Conservation (phyloP, 768 basidiomycete genomes). For the Lyophyllum decastes region DNA sequence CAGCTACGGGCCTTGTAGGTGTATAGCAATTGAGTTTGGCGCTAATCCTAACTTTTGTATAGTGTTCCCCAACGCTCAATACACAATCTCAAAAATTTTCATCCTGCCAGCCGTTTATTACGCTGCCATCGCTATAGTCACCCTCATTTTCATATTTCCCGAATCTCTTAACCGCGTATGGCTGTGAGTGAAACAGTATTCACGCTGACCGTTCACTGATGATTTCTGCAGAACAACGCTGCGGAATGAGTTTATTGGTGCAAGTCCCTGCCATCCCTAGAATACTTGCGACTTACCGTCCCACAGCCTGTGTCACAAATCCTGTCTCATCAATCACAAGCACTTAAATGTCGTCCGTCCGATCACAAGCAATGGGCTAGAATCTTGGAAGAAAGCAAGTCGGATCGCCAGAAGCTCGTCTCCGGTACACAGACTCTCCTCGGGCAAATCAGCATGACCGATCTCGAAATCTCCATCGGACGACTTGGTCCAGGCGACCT, state of each 20-base stretch:
- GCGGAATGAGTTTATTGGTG: slow-evolving; percentile 28
- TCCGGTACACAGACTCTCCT: slow-evolving; percentile 31
- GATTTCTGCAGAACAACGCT: slow-evolving; percentile 25
- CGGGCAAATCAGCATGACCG: slow-evolving; percentile 37
- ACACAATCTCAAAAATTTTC: slow-evolving; percentile 40
- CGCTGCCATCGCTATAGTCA: slow-evolving; percentile 38
- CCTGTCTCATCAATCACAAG: slow-evolving; percentile 32
- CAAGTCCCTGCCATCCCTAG: slow-evolving; percentile 15
- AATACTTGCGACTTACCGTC: neutral
- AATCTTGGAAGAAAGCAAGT: slow-evolving; percentile 24
- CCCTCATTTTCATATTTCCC: slow-evolving; percentile 42
- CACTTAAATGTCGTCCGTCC: slow-evolving; percentile 32
- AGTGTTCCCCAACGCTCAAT: slow-evolving; percentile 42
- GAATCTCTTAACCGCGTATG: slow-evolving; percentile 45
- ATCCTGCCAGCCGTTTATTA: slow-evolving; percentile 41
- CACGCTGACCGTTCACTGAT: neutral
- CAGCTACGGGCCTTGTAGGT: slow-evolving; percentile 37
- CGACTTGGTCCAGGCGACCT: slow-evolving; percentile 43
- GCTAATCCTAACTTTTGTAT: slow-evolving; percentile 24
- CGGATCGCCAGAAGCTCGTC: slow-evolving; percentile 28
- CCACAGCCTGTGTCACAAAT: slow-evolving; percentile 34
- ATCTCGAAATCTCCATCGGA: slow-evolving; percentile 44
- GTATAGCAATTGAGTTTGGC: neutral
- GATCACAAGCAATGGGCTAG: slow-evolving; percentile 34
- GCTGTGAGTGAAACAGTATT: slow-evolving; percentile 25